Base-by-base conservation (phyloP, 2,329 filamentous ascomycete species). In the Sclerotinia glacialis region DNA sequence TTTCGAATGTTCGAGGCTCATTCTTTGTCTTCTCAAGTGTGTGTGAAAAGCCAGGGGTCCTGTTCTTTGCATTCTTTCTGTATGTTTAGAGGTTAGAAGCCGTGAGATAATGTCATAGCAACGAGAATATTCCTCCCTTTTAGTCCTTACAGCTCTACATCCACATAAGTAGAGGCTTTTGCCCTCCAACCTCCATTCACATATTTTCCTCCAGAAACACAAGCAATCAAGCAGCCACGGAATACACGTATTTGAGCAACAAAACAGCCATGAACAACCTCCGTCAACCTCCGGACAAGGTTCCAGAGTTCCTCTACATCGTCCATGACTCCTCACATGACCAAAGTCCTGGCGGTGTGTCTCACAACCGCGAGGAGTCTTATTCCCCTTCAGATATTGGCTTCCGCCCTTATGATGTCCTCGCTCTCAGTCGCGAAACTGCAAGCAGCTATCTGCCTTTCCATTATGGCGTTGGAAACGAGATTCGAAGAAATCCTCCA, bases 241-340 rank as follows among this genome's bases (percentile, higher is more conserved):
- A 5, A 11, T 31, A 3, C 7, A 37, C 12, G 6, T n/a, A n/a
- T n/a, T 18, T 2, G 6, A 54, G 12, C 0, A 40, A 55, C 7
- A 11, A 23, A 59, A n/a, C 3, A 49, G 14, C n/a, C 28, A 60
- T 60, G 58, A 2, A 49, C 7, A 34, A 26, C 14, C 28, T 60
- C 1, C 56, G 56, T 14, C 7, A 12, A 16, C 28, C 7, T 18
- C 56, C 44, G 1, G 5, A 37, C 6, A 8, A 37, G 14, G 58
- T 60, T 26, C 58, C 58, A 1, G 7, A 49, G 1, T 37, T 28
- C 16, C 44, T 60, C 31, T 60, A 49, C 44, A 23, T 60, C n/a
- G 31, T 60, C 12, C 58, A 49, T n/a, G 28, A 60, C 11, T 44
- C 58, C 8, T 49, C 58, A 3, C 37, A 60, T 12, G 58, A 49